phyloP scores from a whole-genome alignment of 768 basidiomycete species.

The Lactarius sp. region DNA sequence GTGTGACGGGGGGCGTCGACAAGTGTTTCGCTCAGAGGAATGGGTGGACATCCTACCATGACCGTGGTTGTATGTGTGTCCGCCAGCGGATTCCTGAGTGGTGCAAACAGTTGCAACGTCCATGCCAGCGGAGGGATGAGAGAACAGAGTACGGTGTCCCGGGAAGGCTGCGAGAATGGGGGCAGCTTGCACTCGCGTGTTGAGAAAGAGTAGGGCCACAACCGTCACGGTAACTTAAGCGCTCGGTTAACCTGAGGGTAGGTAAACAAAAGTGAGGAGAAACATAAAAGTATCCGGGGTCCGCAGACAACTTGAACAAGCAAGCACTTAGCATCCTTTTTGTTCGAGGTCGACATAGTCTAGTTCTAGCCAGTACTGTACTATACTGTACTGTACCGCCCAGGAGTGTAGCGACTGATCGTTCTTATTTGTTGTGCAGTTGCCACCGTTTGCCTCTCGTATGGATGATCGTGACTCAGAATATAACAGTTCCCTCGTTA shows the following conservation, averaged over 20 bases:
- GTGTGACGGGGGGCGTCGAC: background rate
- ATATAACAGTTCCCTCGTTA: no score
- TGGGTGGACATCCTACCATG: background rate
- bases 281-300: no score
- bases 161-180: background rate
- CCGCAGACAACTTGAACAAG: no score
- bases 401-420: no score
- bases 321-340: no score
- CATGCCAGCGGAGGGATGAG: background rate
- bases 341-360: no score
- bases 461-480: no score
- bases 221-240: background rate
- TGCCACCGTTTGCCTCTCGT: no score
- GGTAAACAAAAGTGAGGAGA: background rate
- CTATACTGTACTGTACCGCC: no score
- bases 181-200: constrained; percentile 6
- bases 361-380: no score
- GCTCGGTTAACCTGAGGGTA: background rate
- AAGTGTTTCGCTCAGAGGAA: constrained; percentile 6
- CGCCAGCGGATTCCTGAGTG: constrained; percentile 18
- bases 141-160: no score
- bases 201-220: background rate
- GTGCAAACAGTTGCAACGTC: background rate
- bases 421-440: no score
- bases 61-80: background rate